phyloP scores from a whole-genome alignment of 179 eudicot genomes.

The Carnegiea gigantea region DNA sequence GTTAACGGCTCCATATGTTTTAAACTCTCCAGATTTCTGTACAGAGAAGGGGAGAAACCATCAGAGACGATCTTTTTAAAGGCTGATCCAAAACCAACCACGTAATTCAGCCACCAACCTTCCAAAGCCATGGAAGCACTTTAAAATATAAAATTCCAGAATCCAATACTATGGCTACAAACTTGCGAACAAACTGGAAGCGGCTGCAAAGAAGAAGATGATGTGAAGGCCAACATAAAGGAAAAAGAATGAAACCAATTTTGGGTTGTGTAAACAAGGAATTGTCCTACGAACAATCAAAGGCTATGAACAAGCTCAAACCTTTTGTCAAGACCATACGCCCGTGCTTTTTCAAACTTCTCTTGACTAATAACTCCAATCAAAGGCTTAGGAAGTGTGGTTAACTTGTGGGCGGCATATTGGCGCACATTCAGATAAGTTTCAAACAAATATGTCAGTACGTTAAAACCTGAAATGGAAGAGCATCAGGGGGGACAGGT shows the following conservation, averaged over 20 bases:
- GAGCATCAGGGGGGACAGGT: not conserved
- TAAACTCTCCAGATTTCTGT: slow-evolving; percentile 67
- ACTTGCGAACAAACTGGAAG: slow-evolving; percentile 82
- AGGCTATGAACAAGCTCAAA: slow-evolving; percentile 21
- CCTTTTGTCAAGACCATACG: slow-evolving; percentile 95
- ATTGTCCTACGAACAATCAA: not conserved
- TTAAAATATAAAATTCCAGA: slow-evolving; percentile 71
- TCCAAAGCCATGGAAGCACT: slow-evolving; percentile 89
- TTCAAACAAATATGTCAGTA: slow-evolving; percentile 80
- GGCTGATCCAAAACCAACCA: not conserved
- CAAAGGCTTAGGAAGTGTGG: slow-evolving; percentile 78
- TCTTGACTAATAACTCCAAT: slow-evolving; percentile 79
- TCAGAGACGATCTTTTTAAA: slow-evolving; percentile 11
- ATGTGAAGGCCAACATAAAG: slow-evolving; percentile 1
- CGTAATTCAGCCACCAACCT: slow-evolving; percentile 44
- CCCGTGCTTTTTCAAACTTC: slow-evolving; percentile 86
- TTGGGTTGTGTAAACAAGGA: slow-evolving; percentile 1
- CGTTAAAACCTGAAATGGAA: slow-evolving; percentile 68
- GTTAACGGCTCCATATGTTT: slow-evolving; percentile 53
- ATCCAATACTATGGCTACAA: slow-evolving; percentile 75
- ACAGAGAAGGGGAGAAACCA: slow-evolving; percentile 1
- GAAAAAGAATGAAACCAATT: not conserved
- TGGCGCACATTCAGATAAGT: slow-evolving; percentile 81
- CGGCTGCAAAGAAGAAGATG: slow-evolving; percentile 45
- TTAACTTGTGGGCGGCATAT: slow-evolving; percentile 72